phyloP scores from a whole-genome alignment of 2,329 filamentous ascomycete genomes.

The Fusarium nurragi region DNA sequence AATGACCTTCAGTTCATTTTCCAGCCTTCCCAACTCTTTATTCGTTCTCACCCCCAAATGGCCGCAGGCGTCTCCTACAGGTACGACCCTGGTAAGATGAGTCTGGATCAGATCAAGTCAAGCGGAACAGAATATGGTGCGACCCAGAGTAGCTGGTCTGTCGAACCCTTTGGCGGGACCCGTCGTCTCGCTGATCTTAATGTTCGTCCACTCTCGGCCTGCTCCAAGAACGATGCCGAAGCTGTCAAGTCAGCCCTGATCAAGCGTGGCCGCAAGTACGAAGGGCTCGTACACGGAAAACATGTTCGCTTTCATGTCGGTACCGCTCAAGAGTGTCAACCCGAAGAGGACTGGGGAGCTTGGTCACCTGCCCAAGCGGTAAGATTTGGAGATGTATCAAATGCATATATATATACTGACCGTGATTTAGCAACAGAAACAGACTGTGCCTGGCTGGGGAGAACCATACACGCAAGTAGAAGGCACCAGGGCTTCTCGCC shows the following conservation, averaged over 20 bases:
- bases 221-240: not conserved
- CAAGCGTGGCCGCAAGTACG: not conserved
- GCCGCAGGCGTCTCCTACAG: not conserved
- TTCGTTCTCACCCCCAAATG: not conserved
- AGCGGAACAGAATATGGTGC: not conserved
- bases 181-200: not conserved
- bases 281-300: not conserved
- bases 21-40: conserved; percentile 1
- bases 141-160: not conserved
- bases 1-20: not conserved
- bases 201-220: not conserved
- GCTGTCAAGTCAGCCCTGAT: not conserved
- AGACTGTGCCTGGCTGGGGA: not conserved
- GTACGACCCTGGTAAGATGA: not conserved
- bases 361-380: not conserved
- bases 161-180: not conserved
- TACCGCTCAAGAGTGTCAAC: not conserved
- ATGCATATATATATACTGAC: not conserved
- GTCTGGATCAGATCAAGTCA: not conserved
- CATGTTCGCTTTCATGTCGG: not conserved
- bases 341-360: not conserved
- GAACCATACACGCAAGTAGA: not conserved
- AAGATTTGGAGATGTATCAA: not conserved
- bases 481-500: not conserved
- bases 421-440: not conserved